Conservation (phyloP, 768 basidiomycete genomes). For the Leucosporidium scottii region DNA sequence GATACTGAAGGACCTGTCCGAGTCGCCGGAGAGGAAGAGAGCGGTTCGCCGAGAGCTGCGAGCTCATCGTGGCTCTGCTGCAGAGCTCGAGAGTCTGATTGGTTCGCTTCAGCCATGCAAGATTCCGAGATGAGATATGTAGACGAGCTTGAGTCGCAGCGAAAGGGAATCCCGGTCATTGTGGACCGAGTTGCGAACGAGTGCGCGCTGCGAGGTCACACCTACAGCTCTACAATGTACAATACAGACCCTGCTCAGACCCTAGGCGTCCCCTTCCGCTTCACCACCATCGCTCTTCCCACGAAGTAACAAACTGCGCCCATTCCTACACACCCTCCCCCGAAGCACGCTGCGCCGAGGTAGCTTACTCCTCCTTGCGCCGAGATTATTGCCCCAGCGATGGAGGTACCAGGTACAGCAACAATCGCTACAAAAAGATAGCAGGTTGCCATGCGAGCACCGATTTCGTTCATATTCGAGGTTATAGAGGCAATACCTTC, state of each 20-base stretch:
- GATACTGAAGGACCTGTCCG: too few relatives aligned
- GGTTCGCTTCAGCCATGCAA: too few relatives aligned
- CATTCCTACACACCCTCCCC: constrained; percentile 12
- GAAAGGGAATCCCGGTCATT: too few relatives aligned
- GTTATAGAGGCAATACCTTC: constrained; percentile 35
- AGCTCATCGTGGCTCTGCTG: too few relatives aligned
- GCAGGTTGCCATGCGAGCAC: constrained; percentile 37
- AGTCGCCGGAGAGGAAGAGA: too few relatives aligned
- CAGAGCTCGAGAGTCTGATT: too few relatives aligned
- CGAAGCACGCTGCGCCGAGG: constrained; percentile 20
- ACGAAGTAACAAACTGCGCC: not conserved
- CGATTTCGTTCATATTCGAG: constrained; percentile 35
- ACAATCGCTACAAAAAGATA: constrained; percentile 36
- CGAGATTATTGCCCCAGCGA: constrained; percentile 39
- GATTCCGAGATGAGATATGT: too few relatives aligned
- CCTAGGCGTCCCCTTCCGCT: constrained; percentile 23
- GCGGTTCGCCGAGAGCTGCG: too few relatives aligned
- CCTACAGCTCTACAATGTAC: too few relatives aligned
- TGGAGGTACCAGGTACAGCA: constrained; percentile 36
- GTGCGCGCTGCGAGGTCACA: too few relatives aligned
- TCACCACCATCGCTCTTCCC: constrained; percentile 3
- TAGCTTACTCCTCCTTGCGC: constrained; percentile 29
- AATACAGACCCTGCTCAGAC: constrained; percentile 17
- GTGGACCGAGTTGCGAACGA: too few relatives aligned
- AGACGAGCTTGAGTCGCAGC: too few relatives aligned